Evolutionary conservation across 2,329 filamentous ascomycete genomes (phyloP), one percentile per base, ranked within the genome.

Genomic region (Epichloe coenophiala): DNA sequence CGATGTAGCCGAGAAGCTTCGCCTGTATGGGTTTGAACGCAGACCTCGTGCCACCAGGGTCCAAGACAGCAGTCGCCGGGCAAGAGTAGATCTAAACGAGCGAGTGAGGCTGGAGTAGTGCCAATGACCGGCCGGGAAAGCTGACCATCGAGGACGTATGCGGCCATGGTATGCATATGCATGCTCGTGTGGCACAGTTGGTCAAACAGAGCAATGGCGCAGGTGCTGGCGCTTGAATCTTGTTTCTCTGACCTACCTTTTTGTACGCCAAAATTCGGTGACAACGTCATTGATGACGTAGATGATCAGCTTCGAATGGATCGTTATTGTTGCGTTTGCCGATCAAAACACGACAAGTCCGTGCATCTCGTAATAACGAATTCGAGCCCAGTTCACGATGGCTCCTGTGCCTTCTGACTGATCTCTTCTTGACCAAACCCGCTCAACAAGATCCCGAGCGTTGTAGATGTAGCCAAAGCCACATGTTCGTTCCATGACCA

Each of bases 131-230:
- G 55, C 71, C 68, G 42, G 69, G 73, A 3, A 80, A 79, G 59
- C 59, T 82, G 51, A 83, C 78, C 0, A 81, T 83, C 49, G 76
- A 81, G 53, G 78, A 83, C 59, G 81, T 82, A 70, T 82, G 82
- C 54, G 68, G 66, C 63, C 77, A 70, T 64, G 71, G 69, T 46
- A 56, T 61, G 58, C 57, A 69, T 46, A 56, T 61, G 58, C 57
- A 61, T 49, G 52, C 53, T 15, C 59, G 60, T 19, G 49, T 61
- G 21, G 52, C 54, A 13, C 53, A 53, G 39, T 37, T 60, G 9
- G 54, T 19, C 23, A 44, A 38, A n/a, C 35, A 41, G 48, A 35
- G 42, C 15, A 35, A 31, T 13, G 33, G 41, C 23, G 42, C 23
- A 4, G 12, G 12, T 31, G 7, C 12, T 9, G 27, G 27, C 8